Conservation (phyloP, 192 early-diverging fungal species). For the Phlyctochytrium bullatum region DNA sequence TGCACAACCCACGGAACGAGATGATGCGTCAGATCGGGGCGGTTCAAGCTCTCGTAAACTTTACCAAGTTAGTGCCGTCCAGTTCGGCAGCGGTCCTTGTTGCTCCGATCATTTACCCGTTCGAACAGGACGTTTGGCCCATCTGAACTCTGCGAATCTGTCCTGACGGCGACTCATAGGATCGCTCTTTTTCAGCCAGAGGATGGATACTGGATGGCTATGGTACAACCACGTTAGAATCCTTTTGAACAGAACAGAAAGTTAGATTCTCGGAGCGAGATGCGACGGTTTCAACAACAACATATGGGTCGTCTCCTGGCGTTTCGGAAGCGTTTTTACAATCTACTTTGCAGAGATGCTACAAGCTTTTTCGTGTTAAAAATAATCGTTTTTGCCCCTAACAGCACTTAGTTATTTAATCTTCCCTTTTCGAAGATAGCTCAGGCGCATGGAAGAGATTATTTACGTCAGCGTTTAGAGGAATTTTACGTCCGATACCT, state of each 20-base stretch:
- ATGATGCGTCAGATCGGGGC: conserved; percentile 28
- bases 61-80: conserved; percentile 21
- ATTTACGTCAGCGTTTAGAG: conserved; percentile 12
- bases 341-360: conserved; percentile 1
- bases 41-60: conserved; percentile 27
- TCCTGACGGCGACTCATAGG: conserved; percentile 27
- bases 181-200: conserved; percentile 23
- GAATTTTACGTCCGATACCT: conserved; percentile 27
- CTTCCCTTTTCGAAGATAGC: conserved; percentile 2
- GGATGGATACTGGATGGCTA: conserved; percentile 31
- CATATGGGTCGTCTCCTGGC: too few species aligned
- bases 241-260: conserved; percentile 16
- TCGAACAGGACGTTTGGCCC: conserved; percentile 27
- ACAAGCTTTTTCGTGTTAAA: conserved; percentile 21
- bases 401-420: too few species aligned
- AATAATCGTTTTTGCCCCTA: neutral
- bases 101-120: neutral
- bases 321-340: conserved; percentile 13
- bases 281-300: neutral
- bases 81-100: neutral
- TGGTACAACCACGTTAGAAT: conserved; percentile 14
- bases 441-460: conserved; percentile 13
- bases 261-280: conserved; percentile 21
- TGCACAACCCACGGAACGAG: conserved; percentile 14
- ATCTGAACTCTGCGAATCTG: conserved; percentile 23